phyloP scores from a whole-genome alignment of 2,329 filamentous ascomycete genomes.

The Aaosphaeria arxii region DNA sequence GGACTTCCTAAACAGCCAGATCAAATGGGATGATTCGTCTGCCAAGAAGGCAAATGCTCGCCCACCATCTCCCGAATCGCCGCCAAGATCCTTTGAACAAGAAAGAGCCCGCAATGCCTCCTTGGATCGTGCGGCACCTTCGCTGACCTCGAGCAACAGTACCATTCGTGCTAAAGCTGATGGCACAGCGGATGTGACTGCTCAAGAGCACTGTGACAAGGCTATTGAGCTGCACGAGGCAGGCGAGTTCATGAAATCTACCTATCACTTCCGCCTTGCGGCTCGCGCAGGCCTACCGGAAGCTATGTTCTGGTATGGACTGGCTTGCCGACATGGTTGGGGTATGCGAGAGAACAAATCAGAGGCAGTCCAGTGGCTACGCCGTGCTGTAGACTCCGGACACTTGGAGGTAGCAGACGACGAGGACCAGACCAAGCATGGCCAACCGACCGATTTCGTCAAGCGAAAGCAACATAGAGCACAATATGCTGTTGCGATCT shows the following conservation, averaged over 20 bases:
- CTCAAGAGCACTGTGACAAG: conserved; percentile 86
- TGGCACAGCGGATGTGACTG: conserved; percentile 62
- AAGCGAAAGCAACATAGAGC: conserved; percentile 83
- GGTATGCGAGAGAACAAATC: conserved; percentile 89
- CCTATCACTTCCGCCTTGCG: conserved; percentile 89
- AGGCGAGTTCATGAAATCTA: conserved; percentile 86
- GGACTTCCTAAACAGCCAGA: conserved; percentile 47
- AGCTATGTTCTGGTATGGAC: conserved; percentile 91
- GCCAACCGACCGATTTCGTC: conserved; percentile 61
- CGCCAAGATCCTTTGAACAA: conserved; percentile 34
- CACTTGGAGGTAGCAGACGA: conserved; percentile 81
- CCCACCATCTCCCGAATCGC: conserved; percentile 38
- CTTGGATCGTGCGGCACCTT: conserved; percentile 25
- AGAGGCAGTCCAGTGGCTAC: conserved; percentile 89
- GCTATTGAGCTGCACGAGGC: conserved; percentile 88
- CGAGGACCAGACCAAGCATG: conserved; percentile 61
- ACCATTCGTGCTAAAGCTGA: conserved; percentile 46
- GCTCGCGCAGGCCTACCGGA: conserved; percentile 83
- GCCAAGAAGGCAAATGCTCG: conserved; percentile 16
- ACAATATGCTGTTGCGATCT: conserved; percentile 92
- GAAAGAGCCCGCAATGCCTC: conserved; percentile 12
- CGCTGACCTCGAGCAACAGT: conserved; percentile 42
- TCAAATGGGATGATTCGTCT: conserved; percentile 58
- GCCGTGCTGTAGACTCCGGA: conserved; percentile 83
- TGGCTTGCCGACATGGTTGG: conserved; percentile 96